phyloP scores from a whole-genome alignment of 2,329 filamentous ascomycete species.

The Byssoonygena ceratinophila region DNA sequence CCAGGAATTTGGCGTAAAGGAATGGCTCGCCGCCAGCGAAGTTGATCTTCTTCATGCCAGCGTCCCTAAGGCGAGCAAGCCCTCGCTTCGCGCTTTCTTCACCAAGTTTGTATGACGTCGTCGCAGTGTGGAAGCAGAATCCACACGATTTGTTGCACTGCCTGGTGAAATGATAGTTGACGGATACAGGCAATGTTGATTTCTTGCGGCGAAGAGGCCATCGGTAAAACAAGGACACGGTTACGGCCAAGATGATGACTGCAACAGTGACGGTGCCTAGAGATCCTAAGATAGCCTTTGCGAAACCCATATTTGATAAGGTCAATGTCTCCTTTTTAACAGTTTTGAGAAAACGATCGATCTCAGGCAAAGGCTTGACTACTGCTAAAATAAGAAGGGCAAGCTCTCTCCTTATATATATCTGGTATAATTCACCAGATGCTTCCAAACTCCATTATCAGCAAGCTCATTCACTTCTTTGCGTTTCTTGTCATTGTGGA shows the following conservation, averaged over 20 bases:
- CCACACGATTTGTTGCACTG: conserved; percentile 42
- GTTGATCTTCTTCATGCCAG: conserved; percentile 48
- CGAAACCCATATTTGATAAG: not conserved
- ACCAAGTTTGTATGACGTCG: conserved; percentile 36
- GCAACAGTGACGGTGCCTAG: not conserved
- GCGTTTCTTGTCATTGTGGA: not conserved
- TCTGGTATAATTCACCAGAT: not conserved
- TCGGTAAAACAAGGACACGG: not conserved
- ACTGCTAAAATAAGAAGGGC: not conserved
- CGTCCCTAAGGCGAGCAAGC: conserved; percentile 38
- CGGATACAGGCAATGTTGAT: conserved; percentile 26
- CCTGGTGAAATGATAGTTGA: conserved; percentile 42
- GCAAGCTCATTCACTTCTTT: not conserved
- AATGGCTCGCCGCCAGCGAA: conserved; percentile 48
- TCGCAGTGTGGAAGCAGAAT: conserved; percentile 51
- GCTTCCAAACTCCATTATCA: not conserved
- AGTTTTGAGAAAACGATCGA: no score
- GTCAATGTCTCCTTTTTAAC: not conserved
- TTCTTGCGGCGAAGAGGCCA: not conserved
- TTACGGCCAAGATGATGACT: not conserved
- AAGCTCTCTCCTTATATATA: not conserved
- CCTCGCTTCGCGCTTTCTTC: conserved; percentile 37
- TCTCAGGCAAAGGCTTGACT: not conserved
- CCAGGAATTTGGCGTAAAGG: conserved; percentile 39
- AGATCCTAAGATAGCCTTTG: not conserved